These are phyloP conservation scores for Phytophthora crassamura DNA, from an alignment of 352 stramenopile genomes.

Conservation along the genomic window DNA sequence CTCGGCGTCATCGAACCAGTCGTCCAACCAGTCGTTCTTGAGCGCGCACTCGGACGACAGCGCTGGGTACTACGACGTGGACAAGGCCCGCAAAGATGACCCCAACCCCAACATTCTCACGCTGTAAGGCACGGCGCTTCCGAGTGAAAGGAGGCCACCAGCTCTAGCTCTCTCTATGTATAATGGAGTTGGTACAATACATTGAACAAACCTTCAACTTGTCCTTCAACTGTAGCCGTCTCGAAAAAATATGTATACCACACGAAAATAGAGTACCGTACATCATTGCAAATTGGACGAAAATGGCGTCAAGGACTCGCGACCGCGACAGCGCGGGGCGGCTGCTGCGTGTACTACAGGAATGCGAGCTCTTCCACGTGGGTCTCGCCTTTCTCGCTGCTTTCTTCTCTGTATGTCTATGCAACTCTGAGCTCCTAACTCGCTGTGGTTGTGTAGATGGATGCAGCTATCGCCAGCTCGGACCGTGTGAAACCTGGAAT, in stretches of 20 bases:
- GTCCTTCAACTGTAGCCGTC: conserved; percentile 16
- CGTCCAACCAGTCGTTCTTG: conserved; percentile 61
- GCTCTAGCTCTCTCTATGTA: conserved; percentile 34
- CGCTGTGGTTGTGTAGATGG: conserved; percentile 37
- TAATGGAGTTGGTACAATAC: conserved; percentile 36
- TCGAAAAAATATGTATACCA: conserved; percentile 2
- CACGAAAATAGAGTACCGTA: not conserved
- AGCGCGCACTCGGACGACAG: conserved; percentile 73
- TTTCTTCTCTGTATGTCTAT: not conserved
- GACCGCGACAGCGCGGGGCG: conserved; percentile 42
- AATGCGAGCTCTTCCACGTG: conserved; percentile 58
- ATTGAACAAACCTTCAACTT: conserved; percentile 6
- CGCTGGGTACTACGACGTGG: conserved; percentile 55
- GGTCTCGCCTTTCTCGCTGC: not conserved
- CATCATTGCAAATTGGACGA: not conserved
- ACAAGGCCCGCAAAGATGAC: conserved; percentile 28
- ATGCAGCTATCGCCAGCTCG: conserved; percentile 42
- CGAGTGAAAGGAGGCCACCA: conserved; percentile 31
- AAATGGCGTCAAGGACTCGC: conserved; percentile 15
- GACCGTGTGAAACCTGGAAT: conserved; percentile 9
- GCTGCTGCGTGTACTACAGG: conserved; percentile 46
- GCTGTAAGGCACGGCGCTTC: conserved; percentile 26
- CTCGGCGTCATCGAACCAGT: conserved; percentile 54
- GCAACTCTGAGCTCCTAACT: conserved; percentile 1
- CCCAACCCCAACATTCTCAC: conserved; percentile 28